phyloP scores from a whole-genome alignment of 345 rosid genomes.

The Rhizophora mangle region DNA sequence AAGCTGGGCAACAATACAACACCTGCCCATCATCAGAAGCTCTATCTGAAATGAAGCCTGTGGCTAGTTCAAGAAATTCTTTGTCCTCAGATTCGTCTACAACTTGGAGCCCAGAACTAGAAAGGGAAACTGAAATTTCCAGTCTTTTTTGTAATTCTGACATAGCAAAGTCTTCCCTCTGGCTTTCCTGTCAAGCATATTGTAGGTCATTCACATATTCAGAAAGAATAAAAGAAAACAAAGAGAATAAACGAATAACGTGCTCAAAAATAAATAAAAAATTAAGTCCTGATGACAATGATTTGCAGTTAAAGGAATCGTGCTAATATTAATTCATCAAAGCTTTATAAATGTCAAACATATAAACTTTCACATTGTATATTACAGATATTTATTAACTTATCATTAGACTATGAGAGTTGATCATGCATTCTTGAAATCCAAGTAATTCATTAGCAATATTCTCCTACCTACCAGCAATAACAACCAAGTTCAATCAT shows the following conservation, averaged over 20 bases:
- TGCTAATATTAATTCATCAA: not conserved
- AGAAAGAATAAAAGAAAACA: not conserved
- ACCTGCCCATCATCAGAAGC: constrained; percentile 43
- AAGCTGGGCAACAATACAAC: constrained; percentile 23
- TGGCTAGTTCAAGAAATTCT: constrained; percentile 71
- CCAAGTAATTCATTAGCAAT: too few relatives aligned
- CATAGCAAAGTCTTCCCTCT: constrained; percentile 42
- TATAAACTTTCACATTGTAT: not conserved
- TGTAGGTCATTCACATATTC: not conserved
- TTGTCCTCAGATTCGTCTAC: constrained; percentile 65
- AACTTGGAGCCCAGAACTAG: constrained; percentile 42
- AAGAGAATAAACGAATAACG: too few relatives aligned
- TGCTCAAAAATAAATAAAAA: not conserved
- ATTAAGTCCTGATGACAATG: not conserved
- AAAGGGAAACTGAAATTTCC: constrained; percentile 49
- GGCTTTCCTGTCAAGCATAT: constrained; percentile 49
- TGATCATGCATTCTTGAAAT: too few relatives aligned
- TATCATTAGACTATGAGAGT: too few relatives aligned
- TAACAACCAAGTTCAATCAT: too few relatives aligned
- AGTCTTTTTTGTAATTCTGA: constrained; percentile 61
- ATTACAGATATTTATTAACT: too few relatives aligned
- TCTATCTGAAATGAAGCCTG: constrained; percentile 43
- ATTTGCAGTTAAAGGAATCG: not conserved
- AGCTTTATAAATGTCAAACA: not conserved
- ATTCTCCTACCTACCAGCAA: too few relatives aligned